These are phyloP conservation scores for Lunularia cruciata DNA, from an alignment of 225 moss, liverwort and hornwort species.

Conservation along the genomic window DNA sequence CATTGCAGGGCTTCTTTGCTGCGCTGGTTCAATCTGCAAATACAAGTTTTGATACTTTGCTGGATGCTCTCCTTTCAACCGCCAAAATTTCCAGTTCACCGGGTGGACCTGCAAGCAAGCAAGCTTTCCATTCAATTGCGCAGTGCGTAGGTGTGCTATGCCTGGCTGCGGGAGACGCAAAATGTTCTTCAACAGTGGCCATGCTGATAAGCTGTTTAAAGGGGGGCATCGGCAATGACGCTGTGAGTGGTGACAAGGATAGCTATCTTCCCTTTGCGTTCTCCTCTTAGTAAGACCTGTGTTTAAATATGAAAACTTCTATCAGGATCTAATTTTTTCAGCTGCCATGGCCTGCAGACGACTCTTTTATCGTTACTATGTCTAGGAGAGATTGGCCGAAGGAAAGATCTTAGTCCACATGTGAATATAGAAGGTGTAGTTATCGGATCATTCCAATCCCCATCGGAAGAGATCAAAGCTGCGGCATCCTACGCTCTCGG, in stretches of 20 bases:
- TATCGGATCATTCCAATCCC: conserved; percentile 91
- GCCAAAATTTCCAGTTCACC: conserved; percentile 76
- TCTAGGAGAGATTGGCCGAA: conserved; percentile 94
- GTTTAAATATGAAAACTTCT: background rate
- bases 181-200: conserved; percentile 94
- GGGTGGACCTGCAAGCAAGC: conserved; percentile 98
- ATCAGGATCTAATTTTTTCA: background rate
- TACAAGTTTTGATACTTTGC: conserved; percentile 92
- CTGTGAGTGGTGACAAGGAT: conserved; percentile 50
- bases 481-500: conserved; percentile 98
- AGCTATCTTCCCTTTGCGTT: background rate
- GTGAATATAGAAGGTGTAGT: conserved; percentile 90
- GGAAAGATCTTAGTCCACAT: conserved; percentile 85
- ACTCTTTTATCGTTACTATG: conserved; percentile 88
- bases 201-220: conserved; percentile 82
- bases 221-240: conserved; percentile 78
- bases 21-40: conserved; percentile 94
- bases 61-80: conserved; percentile 93
- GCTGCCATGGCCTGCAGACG: conserved; percentile 52
- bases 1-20: conserved; percentile 95
- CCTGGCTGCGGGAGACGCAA: conserved; percentile 92
- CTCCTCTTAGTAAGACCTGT: no score
- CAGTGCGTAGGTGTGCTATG: conserved; percentile 98
- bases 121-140: conserved; percentile 97
- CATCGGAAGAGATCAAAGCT: conserved; percentile 97